These are phyloP conservation scores for Aspergillus indologenus DNA, from an alignment of 495 filamentous ascomycete species.

Conservation along the genomic window DNA sequence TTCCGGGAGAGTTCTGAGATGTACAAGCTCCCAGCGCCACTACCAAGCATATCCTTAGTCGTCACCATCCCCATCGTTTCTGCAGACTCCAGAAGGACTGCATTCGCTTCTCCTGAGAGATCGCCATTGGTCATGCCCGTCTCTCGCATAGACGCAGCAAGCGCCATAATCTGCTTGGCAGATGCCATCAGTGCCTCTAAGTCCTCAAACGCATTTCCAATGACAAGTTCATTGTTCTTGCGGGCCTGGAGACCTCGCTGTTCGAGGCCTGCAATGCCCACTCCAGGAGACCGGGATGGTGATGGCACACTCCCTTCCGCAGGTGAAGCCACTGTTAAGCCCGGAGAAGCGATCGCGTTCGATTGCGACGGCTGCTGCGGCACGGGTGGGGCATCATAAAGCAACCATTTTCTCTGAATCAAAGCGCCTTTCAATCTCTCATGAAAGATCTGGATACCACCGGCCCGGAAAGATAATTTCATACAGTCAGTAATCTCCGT, in stretches of 20 bases:
- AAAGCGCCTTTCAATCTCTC: conserved; percentile 84
- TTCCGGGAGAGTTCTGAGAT: conserved; percentile 80
- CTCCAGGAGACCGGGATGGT: conserved; percentile 54
- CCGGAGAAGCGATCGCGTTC: conserved; percentile 27
- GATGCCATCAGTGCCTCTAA: conserved; percentile 95
- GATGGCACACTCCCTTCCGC: conserved; percentile 23
- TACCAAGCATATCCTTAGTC: conserved; percentile 83
- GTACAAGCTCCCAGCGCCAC: conserved; percentile 58
- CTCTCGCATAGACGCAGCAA: conserved; percentile 83
- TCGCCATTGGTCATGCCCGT: conserved; percentile 55
- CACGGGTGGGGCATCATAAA: conserved; percentile 87
- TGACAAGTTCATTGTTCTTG: conserved; percentile 88
- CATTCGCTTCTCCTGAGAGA: conserved; percentile 61
- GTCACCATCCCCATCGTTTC: conserved; percentile 84
- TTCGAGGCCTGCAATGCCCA: conserved; percentile 93
- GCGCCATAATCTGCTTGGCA: conserved; percentile 89
- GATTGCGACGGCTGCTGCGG: conserved; percentile 57
- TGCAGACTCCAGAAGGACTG: conserved; percentile 76
- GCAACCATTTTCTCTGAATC: conserved; percentile 93
- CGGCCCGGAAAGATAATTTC: conserved; percentile 86
- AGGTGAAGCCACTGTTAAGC: conserved; percentile 18
- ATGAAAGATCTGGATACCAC: conserved; percentile 86
- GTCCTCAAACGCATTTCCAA: conserved; percentile 94
- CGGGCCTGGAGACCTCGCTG: conserved; percentile 75
- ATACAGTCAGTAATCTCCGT: conserved; percentile 68